phyloP scores from a whole-genome alignment of 2,329 filamentous ascomycete genomes.

The Fusarium chaquense region DNA sequence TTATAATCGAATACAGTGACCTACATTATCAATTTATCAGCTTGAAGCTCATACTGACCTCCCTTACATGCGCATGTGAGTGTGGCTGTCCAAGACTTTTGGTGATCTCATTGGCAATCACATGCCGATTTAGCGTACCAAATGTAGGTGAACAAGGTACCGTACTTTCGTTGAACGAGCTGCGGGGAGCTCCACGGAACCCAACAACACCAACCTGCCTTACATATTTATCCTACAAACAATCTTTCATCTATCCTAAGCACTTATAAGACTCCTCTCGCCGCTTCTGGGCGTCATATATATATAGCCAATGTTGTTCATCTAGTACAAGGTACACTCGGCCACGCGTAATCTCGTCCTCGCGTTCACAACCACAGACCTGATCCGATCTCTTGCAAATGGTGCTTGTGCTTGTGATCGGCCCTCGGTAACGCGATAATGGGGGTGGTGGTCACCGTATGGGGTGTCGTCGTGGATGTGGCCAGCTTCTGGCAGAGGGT shows the following conservation, averaged over 20 bases:
- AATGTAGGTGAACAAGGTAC: constrained; percentile 11
- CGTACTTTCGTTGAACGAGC: constrained; percentile 36
- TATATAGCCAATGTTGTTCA: constrained; percentile 25
- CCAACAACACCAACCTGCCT: constrained; percentile 41
- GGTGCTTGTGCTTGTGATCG: constrained; percentile 51
- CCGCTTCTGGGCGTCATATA: constrained; percentile 29
- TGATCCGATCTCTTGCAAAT: constrained; percentile 34
- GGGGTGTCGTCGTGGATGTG: constrained; percentile 71
- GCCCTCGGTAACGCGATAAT: constrained; percentile 56
- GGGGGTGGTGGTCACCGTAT: constrained; percentile 62
- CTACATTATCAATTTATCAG: background rate
- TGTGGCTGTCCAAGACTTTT: constrained; percentile 27
- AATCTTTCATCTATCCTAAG: constrained; percentile 1
- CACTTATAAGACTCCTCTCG: constrained; percentile 6
- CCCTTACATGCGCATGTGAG: constrained; percentile 17
- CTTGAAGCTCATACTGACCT: background rate
- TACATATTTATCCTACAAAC: constrained; percentile 27
- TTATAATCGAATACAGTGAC: background rate
- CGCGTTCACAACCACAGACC: constrained; percentile 22
- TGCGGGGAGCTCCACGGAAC: constrained; percentile 43
- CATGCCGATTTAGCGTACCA: constrained; percentile 46
- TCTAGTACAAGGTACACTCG: constrained; percentile 30
- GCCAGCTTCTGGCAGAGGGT: constrained; percentile 73
- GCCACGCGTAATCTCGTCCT: constrained; percentile 34
- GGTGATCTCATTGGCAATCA: constrained; percentile 50